A percentile compares a stretch with the other conserved stretches of the same genome.
Conservation (phyloP, 2,329 filamentous ascomycete species). For the Aspergillus quadrilineatus region DNA sequence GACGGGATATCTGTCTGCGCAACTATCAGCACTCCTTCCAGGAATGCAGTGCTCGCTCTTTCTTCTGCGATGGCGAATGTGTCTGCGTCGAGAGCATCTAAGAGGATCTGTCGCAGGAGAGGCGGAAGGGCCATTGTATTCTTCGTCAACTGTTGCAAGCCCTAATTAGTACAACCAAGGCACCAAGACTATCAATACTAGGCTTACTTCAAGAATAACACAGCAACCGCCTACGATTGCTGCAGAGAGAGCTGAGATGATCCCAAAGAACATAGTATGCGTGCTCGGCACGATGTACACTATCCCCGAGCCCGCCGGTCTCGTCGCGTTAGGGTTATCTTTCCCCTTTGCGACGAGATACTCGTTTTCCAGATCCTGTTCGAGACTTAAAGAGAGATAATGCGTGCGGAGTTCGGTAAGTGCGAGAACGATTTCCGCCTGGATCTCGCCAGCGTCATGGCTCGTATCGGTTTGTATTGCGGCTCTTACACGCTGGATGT, state of each 20-base stretch:
- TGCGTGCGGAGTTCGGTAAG: slow-evolving; percentile 29
- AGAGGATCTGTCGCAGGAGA: slow-evolving; percentile 26
- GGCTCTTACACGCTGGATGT: slow-evolving; percentile 29
- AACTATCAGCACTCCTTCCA: slow-evolving; percentile 23
- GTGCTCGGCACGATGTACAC: slow-evolving; percentile 50
- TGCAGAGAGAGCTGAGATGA: slow-evolving; percentile 46
- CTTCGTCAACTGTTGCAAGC: slow-evolving; percentile 22
- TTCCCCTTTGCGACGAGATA: slow-evolving; percentile 25
- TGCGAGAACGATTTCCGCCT: slow-evolving; percentile 27
- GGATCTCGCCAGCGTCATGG: slow-evolving; percentile 34
- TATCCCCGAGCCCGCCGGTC: slow-evolving; percentile 23
- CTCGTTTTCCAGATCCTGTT: slow-evolving; percentile 18
- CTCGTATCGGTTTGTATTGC: slow-evolving; percentile 34
- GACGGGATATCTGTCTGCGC: slow-evolving; percentile 13
- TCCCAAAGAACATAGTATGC: slow-evolving; percentile 52
- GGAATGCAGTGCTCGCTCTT: slow-evolving; percentile 30
- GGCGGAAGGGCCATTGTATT: slow-evolving; percentile 26
- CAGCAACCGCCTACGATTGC: slow-evolving; percentile 55
- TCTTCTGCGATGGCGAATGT: slow-evolving; percentile 48
- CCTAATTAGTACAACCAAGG: too few relatives aligned
- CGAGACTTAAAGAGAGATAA: slow-evolving; percentile 22
- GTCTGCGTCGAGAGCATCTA: slow-evolving; percentile 46
- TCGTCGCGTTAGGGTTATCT: slow-evolving; percentile 17
- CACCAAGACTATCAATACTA: neutral
- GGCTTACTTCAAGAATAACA: slow-evolving; percentile 49